Evolutionary conservation across 1,139 yeast genomes (phyloP).

Genomic region (Hyphopichia burtonii): DNA sequence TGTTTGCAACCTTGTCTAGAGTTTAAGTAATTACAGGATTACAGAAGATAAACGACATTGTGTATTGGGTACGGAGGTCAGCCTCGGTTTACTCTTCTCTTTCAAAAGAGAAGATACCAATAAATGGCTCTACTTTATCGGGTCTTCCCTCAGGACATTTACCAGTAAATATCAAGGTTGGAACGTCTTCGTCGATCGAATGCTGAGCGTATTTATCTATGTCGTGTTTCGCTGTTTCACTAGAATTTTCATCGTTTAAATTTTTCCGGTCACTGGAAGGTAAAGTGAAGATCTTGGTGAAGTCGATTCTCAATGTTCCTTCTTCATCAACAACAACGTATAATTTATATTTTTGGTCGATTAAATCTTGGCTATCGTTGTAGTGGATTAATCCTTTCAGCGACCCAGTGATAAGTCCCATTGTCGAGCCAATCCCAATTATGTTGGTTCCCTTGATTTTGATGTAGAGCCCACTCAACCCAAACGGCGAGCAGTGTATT

Average conservation of each 20-base stretch:
- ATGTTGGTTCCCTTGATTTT: slow-evolving; percentile 52
- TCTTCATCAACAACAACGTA: slow-evolving; percentile 53
- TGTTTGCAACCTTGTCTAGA: no score
- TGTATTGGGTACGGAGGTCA: no score
- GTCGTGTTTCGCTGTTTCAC: slow-evolving; percentile 6
- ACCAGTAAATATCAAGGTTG: slow-evolving; percentile 51
- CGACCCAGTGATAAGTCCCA: slow-evolving; percentile 56
- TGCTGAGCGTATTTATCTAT: slow-evolving; percentile 8
- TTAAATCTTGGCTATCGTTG: slow-evolving; percentile 48
- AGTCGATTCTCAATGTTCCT: slow-evolving; percentile 51
- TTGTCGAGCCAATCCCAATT: slow-evolving; percentile 58
- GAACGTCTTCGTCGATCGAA: slow-evolving; percentile 35
- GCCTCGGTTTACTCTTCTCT: slow-evolving; percentile 36
- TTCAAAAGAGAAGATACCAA: slow-evolving; percentile 57
- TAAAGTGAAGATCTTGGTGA: slow-evolving; percentile 44
- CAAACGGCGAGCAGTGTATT: slow-evolving; percentile 59
- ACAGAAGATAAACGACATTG: no score
- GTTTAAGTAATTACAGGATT: no score
- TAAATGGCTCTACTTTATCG: slow-evolving; percentile 53
- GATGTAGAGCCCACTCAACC: slow-evolving; percentile 53
- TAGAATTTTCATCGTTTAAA: not conserved
- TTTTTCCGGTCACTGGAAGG: slow-evolving; percentile 8
- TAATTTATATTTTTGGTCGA: slow-evolving; percentile 49
- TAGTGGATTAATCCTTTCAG: slow-evolving; percentile 52
- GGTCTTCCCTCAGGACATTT: slow-evolving; percentile 56